Evolutionary conservation across 2,329 filamentous ascomycete species (phyloP).

Genomic region (Microsporum ferrugineum): DNA sequence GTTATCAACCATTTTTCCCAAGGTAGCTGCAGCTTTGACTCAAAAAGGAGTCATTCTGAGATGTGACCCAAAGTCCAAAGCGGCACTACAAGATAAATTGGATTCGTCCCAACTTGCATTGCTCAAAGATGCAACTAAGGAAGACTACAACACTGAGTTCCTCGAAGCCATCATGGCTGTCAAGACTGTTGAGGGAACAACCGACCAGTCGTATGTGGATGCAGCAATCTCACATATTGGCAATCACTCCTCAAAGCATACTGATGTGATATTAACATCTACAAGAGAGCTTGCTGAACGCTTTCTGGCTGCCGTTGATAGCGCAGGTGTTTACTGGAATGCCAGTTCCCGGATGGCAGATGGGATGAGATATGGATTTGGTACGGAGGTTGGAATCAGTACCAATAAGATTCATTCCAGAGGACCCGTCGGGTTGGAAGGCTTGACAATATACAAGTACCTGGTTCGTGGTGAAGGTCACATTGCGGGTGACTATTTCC

Average conservation of each 20-base stretch:
- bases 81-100: constrained; percentile 45
- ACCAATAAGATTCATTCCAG: constrained; percentile 97
- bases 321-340: constrained; percentile 93
- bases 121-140: constrained; percentile 54
- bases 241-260: constrained; percentile 82
- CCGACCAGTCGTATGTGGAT: constrained; percentile 39
- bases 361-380: constrained; percentile 94
- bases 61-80: constrained; percentile 61
- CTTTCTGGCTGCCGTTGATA: constrained; percentile 79
- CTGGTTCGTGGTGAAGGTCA: constrained; percentile 76
- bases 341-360: constrained; percentile 88
- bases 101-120: constrained; percentile 33
- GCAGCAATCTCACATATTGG: constrained; percentile 84
- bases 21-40: constrained; percentile 61
- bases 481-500: constrained; percentile 59
- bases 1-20: constrained; percentile 55
- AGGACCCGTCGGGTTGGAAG: constrained; percentile 86
- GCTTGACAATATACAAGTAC: constrained; percentile 96
- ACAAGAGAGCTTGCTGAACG: constrained; percentile 56
- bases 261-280: constrained; percentile 75
- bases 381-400: constrained; percentile 94
- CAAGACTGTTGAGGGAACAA: constrained; percentile 52
- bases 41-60: constrained; percentile 68
- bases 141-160: constrained; percentile 82
- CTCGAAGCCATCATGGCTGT: constrained; percentile 73